Conservation (phyloP, 768 basidiomycete genomes). For the Lepiota venenata region DNA sequence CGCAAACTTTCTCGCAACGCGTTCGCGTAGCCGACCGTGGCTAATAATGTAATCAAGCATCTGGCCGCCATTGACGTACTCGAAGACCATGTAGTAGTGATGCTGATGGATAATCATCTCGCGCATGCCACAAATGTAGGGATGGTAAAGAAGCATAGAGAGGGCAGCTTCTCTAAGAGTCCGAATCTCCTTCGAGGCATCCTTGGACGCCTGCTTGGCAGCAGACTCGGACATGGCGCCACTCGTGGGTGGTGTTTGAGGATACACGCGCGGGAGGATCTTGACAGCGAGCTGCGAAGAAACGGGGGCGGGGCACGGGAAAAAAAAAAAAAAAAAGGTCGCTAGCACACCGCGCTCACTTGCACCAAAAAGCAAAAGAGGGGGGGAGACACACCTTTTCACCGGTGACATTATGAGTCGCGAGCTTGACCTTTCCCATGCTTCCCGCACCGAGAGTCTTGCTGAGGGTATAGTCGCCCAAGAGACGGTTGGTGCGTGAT, state of each 20-base stretch:
- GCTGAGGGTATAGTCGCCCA: constrained; percentile 94
- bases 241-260: constrained; percentile 48
- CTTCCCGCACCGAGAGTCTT: constrained; percentile 97
- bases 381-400: constrained; percentile 71
- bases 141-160: constrained; percentile 94
- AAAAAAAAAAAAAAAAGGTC: constrained; percentile 5
- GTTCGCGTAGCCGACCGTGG: constrained; percentile 91
- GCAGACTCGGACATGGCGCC: constrained; percentile 42
- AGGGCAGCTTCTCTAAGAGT: constrained; percentile 95
- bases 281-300: constrained; percentile 87
- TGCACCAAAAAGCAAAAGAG: constrained; percentile 7
- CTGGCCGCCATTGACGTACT: constrained; percentile 98
- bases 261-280: constrained; percentile 87
- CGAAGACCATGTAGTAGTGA: constrained; percentile 99
- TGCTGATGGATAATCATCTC: constrained; percentile 98
- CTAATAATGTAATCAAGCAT: constrained; percentile 99
- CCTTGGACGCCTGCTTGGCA: constrained; percentile 80
- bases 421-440: constrained; percentile 99
- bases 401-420: constrained; percentile 80
- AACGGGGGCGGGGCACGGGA: too few relatives aligned
- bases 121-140: constrained; percentile 99
- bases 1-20: constrained; percentile 96
- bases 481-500: constrained; percentile 48
- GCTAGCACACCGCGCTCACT: too few relatives aligned
- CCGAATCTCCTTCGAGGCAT: constrained; percentile 94